Conservation (phyloP, 176 grass and related monocot genomes). For the Oryza officinalis region DNA sequence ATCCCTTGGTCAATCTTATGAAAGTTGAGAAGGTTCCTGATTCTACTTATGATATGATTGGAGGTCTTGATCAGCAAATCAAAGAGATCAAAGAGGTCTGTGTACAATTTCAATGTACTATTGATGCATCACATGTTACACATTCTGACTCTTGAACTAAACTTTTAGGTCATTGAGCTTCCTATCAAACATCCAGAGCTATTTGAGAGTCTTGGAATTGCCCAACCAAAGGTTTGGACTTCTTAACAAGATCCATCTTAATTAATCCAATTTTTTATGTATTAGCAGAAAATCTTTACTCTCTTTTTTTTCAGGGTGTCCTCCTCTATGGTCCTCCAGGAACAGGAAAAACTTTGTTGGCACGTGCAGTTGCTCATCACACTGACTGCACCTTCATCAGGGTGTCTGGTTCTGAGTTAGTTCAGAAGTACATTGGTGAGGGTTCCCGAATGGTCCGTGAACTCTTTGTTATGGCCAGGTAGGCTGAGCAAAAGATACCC, state of each 20-base stretch:
- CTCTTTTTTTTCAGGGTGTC: slow-evolving; percentile 71
- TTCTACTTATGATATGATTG: slow-evolving; percentile 99
- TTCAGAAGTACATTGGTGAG: slow-evolving; percentile 99
- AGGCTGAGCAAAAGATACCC: slow-evolving; percentile 14
- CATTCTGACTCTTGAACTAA: slow-evolving; percentile 19
- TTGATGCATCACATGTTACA: background rate
- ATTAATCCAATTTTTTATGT: background rate
- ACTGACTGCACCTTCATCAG: slow-evolving; percentile 99
- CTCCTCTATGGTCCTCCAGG: slow-evolving; percentile 98
- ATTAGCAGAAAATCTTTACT: background rate
- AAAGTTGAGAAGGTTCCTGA: slow-evolving; percentile 99
- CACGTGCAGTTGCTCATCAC: slow-evolving; percentile 96
- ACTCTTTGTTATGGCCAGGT: slow-evolving; percentile 99
- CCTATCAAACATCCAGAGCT: slow-evolving; percentile 98
- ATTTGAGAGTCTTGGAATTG: slow-evolving; percentile 97
- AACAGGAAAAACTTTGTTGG: slow-evolving; percentile 92
- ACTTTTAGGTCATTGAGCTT: slow-evolving; percentile 93
- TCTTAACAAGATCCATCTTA: background rate
- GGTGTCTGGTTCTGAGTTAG: slow-evolving; percentile 98
- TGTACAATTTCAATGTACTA: slow-evolving; percentile 10
- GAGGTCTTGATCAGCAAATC: slow-evolving; percentile 98
- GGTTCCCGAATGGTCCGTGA: slow-evolving; percentile 97
- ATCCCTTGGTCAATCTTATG: slow-evolving; percentile 98
- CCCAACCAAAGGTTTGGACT: slow-evolving; percentile 84
- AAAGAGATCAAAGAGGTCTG: slow-evolving; percentile 99